Conservation (phyloP, 805 yeast species). For the Schwanniomyces pseudopolymorphus region DNA sequence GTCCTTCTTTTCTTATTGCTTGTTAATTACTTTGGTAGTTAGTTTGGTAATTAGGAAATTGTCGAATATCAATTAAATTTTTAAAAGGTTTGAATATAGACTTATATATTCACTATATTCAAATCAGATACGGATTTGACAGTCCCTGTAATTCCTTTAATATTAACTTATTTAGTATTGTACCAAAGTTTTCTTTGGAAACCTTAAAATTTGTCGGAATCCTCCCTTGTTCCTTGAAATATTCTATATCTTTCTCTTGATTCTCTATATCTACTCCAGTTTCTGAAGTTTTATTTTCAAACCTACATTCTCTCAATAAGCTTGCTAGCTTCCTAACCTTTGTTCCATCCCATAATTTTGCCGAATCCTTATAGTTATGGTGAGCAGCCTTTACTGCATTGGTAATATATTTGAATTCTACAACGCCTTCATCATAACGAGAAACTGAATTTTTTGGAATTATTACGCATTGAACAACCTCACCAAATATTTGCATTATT, state of each 20-base stretch:
- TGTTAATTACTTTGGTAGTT: no score
- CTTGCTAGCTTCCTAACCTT: conserved; percentile 47
- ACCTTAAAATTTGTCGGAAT: not conserved
- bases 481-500: conserved; percentile 50
- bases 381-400: conserved; percentile 34
- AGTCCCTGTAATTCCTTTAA: conserved; percentile 7
- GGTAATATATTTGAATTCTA: conserved; percentile 26
- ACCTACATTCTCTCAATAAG: conserved; percentile 37
- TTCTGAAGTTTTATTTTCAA: not conserved
- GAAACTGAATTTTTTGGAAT: conserved; percentile 6
- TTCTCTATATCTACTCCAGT: not conserved
- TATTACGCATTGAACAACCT: conserved; percentile 15
- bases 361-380: conserved; percentile 44
- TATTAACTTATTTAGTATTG: conserved; percentile 3
- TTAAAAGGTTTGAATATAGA: conserved; percentile 7
- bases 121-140: conserved; percentile 36
- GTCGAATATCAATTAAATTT: conserved; percentile 8
- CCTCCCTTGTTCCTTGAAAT: not conserved
- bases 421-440: conserved; percentile 38
- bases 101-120: not conserved
- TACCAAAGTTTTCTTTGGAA: conserved; percentile 2
- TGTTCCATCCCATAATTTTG: conserved; percentile 46
- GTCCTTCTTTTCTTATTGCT: not conserved
- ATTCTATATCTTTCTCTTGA: not conserved
- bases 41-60: not conserved